Evolutionary conservation across 2,329 filamentous ascomycete genomes (phyloP), one percentile per base, ranked within the genome.

Genomic region (Fonsecaea erecta): DNA sequence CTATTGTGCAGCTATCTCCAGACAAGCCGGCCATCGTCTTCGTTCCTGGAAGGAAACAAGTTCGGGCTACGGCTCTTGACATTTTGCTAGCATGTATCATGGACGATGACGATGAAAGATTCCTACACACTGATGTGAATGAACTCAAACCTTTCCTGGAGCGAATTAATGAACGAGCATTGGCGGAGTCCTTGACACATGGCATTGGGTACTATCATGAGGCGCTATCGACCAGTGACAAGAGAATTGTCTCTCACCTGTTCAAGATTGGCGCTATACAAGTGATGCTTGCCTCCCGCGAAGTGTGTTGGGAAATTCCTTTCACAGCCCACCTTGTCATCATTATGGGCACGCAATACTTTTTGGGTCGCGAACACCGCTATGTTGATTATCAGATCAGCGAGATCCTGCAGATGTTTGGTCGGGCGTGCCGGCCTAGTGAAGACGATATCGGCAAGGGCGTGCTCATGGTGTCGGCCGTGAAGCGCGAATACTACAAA

Each of bases 161-260:
- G 56, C 89, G 90, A 56, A 85, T 99, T 57, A 89, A 96, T 65
- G 95, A 99, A 76, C 88, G 89, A 69, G 90, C 93, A 1, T 83
- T 99, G 16, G 92, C 92, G 0, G 93, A 97, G 75, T 93, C 94
- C 0, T 83, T 99, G 16, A 91, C 91, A 0, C 95, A 99, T 74
- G 96, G 95, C 71, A 91, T 99, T 71, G 95, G 93, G 1, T 99
- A 99, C 79, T 98, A 94, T 77, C 95, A 99, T 74, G 95, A 99
- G 80, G 95, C 94, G 14, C 83, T 99, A 32, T 94, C 88, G 77
- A 83, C 86, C 40, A 94, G 89, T 64, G 95, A 99, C 77, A 97
- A 94, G 83, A 89, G 90, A 34, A 97, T 98, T 70, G 94, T 97
- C 30, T 91, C 93, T 74, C 91, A 97, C 77, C 85, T 99, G 18